Evolutionary conservation across 1,139 yeast species (phyloP).

Genomic region (Zygoascus sp.): DNA sequence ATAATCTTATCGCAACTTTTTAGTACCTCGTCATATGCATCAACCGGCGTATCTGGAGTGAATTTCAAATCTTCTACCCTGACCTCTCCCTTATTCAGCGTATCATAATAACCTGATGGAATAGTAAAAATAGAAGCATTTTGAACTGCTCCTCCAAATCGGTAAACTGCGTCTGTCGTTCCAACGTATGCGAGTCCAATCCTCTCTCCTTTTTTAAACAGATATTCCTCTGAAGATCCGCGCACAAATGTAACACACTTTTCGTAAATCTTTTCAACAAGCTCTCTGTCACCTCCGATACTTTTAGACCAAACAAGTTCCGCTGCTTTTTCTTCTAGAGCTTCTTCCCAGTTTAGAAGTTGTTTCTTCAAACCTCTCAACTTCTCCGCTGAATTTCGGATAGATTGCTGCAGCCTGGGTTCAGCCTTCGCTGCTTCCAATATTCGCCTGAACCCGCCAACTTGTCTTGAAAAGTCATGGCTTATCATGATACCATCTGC

Average conservation of each 20-base stretch:
- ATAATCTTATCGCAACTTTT: conserved; percentile 15
- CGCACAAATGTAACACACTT: conserved; percentile 17
- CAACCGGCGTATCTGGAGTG: conserved; percentile 17
- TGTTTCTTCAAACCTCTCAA: conserved; percentile 43
- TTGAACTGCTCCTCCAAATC: conserved; percentile 14
- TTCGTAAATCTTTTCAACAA: conserved; percentile 12
- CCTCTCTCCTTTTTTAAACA: conserved; percentile 14
- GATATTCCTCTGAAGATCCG: conserved; percentile 7
- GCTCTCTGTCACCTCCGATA: conserved; percentile 5
- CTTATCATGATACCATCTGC: conserved; percentile 60
- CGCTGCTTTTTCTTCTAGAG: conserved; percentile 28
- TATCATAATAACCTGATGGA: conserved; percentile 15
- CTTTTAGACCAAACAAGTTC: neutral
- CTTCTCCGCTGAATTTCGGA: conserved; percentile 41
- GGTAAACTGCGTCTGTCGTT: conserved; percentile 12
- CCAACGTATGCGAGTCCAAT: conserved; percentile 18
- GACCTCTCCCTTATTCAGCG: conserved; percentile 14
- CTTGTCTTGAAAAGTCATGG: conserved; percentile 47
- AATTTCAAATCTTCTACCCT: conserved; percentile 11
- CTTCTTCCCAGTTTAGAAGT: conserved; percentile 42
- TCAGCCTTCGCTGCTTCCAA: conserved; percentile 48
- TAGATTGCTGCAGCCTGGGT: conserved; percentile 43
- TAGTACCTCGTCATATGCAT: conserved; percentile 14
- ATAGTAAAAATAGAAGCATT: conserved; percentile 14
- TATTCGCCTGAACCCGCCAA: conserved; percentile 50